These are phyloP conservation scores for Aureoboletus auriporus DNA, from an alignment of 768 basidiomycete genomes.

Conservation along the genomic window DNA sequence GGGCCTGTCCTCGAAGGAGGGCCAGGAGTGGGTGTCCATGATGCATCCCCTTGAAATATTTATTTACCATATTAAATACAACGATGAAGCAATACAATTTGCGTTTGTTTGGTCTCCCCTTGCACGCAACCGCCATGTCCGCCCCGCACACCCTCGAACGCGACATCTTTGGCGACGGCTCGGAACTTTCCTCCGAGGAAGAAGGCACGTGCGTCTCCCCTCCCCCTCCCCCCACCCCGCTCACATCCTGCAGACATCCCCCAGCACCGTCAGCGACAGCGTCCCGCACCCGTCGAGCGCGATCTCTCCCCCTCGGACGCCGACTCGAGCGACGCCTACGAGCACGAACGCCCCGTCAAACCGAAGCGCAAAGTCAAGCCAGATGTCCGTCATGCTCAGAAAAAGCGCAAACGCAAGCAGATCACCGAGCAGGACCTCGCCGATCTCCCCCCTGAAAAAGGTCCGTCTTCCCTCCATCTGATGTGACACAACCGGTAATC, in stretches of 20 bases:
- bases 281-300: constrained; percentile 29
- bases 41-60: background rate
- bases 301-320: constrained; percentile 34
- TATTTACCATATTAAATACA: too few species aligned
- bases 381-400: constrained; percentile 32
- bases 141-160: constrained; percentile 44
- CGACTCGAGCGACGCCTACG: constrained; percentile 54
- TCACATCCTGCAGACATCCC: constrained; percentile 35
- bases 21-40: constrained; percentile 29
- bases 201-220: constrained; percentile 35
- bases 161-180: constrained; percentile 81
- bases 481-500: background rate
- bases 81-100: constrained; percentile 1
- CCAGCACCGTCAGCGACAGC: constrained; percentile 37
- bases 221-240: background rate
- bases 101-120: constrained; percentile 6
- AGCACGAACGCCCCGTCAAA: constrained; percentile 29
- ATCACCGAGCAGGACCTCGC: constrained; percentile 62
- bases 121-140: background rate
- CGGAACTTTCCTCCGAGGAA: constrained; percentile 77
- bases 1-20: constrained; percentile 15
- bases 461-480: constrained; percentile 34
- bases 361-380: constrained; percentile 27
- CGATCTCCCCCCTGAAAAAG: constrained; percentile 74
- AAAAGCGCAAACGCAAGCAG: constrained; percentile 59